Evolutionary conservation across 129 eudicot genomes (phyloP).

Genomic region (Artemisia argyi): DNA sequence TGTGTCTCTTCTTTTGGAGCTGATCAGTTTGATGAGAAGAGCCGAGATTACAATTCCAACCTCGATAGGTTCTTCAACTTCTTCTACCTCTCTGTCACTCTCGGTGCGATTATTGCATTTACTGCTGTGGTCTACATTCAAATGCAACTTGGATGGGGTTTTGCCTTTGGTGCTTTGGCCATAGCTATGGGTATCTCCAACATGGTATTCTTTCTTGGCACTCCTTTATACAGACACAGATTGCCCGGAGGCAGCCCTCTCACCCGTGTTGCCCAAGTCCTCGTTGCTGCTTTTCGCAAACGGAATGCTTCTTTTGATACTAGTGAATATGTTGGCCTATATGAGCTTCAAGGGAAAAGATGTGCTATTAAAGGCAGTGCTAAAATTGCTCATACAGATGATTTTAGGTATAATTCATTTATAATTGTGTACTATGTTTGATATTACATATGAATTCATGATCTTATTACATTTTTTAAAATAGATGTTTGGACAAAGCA

Average conservation of each 20-base stretch:
- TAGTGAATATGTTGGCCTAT: conserved; percentile 68
- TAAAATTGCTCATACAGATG: conserved; percentile 77
- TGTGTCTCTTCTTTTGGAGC: conserved; percentile 95
- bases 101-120: conserved; percentile 88
- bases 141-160: conserved; percentile 85
- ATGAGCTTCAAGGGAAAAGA: conserved; percentile 82
- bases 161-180: conserved; percentile 81
- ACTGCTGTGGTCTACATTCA: conserved; percentile 85
- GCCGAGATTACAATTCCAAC: conserved; percentile 61
- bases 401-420: conserved; percentile 52
- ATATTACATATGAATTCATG: not conserved
- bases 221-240: conserved; percentile 78
- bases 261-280: conserved; percentile 90
- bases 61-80: conserved; percentile 83
- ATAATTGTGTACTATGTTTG: no score
- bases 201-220: conserved; percentile 70
- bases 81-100: conserved; percentile 79
- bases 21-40: conserved; percentile 89
- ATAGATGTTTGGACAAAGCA: conserved; percentile 90
- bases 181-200: conserved; percentile 86
- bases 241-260: conserved; percentile 95
- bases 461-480: not conserved
- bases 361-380: conserved; percentile 86
- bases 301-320: conserved; percentile 64
- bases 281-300: conserved; percentile 83